These are phyloP conservation scores for Verbena officinalis DNA, from an alignment of 257 asterid species.

Conservation along the genomic window DNA sequence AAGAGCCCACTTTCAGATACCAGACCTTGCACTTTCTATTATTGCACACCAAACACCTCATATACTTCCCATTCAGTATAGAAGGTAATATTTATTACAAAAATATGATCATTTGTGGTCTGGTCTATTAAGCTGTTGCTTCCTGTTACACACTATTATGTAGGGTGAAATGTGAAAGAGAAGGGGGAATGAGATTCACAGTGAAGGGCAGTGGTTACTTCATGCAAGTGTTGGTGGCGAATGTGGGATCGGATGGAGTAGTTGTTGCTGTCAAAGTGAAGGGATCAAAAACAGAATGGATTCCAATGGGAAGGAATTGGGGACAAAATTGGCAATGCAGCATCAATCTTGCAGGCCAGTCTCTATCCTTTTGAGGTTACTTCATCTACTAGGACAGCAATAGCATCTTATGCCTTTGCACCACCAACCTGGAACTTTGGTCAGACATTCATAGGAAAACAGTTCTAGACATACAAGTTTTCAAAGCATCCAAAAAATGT, in stretches of 20 bases:
- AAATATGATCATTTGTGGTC: not conserved
- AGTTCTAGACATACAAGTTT: constrained; percentile 31
- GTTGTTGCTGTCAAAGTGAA: constrained; percentile 43
- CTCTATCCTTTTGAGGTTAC: constrained; percentile 68
- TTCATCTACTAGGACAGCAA: constrained; percentile 45
- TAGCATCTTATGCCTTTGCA: constrained; percentile 55
- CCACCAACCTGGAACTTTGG: constrained; percentile 60
- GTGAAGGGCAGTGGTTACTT: constrained; percentile 49
- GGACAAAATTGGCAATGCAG: constrained; percentile 72
- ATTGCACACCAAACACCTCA: constrained; percentile 30
- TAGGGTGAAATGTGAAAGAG: constrained; percentile 66
- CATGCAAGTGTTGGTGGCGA: constrained; percentile 56
- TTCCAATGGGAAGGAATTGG: constrained; percentile 69
- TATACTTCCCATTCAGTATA: constrained; percentile 32
- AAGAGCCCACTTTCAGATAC: constrained; percentile 37
- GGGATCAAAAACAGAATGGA: constrained; percentile 44
- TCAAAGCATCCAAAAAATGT: not conserved
- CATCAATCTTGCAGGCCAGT: constrained; percentile 56
- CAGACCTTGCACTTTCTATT: constrained; percentile 29
- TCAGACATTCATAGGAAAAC: constrained; percentile 70
- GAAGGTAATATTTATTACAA: constrained; percentile 24
- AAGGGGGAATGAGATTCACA: constrained; percentile 64
- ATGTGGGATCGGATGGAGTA: constrained; percentile 69
- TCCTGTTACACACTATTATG: not conserved
- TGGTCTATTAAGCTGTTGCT: not conserved